Evolutionary conservation across 352 stramenopile species (phyloP).

Genomic region (Globisporangium emineosum): DNA sequence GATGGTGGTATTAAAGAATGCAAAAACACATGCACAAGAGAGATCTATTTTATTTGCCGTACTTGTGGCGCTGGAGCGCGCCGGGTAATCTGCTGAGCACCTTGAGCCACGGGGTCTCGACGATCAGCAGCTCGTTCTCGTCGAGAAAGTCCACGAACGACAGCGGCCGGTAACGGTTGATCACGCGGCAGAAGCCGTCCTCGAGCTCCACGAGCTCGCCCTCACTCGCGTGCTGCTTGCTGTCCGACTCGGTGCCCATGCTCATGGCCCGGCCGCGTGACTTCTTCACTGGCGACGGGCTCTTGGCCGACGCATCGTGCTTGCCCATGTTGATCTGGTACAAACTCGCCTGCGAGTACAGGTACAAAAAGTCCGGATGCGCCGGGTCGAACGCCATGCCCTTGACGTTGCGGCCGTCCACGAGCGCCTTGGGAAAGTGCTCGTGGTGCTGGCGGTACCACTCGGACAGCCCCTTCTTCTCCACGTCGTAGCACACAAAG

Average conservation of each 20-base stretch:
- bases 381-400: slow-evolving; percentile 78
- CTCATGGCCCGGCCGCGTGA: slow-evolving; percentile 44
- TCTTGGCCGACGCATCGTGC: slow-evolving; percentile 22
- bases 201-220: slow-evolving; percentile 59
- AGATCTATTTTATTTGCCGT: slow-evolving; percentile 77
- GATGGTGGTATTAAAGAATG: too few species aligned
- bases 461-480: slow-evolving; percentile 70
- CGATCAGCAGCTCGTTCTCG: slow-evolving; percentile 71
- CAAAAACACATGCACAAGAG: background rate
- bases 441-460: slow-evolving; percentile 73
- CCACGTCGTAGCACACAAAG: slow-evolving; percentile 84
- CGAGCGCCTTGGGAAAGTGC: slow-evolving; percentile 68
- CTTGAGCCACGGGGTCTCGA: slow-evolving; percentile 86
- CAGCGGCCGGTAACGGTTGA: slow-evolving; percentile 83
- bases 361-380: slow-evolving; percentile 67
- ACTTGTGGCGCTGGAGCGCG: slow-evolving; percentile 83
- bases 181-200: slow-evolving; percentile 67
- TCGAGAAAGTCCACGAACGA: slow-evolving; percentile 82
- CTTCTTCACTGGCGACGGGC: slow-evolving; percentile 36
- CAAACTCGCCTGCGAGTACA: slow-evolving; percentile 78
- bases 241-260: slow-evolving; percentile 55
- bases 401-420: slow-evolving; percentile 75
- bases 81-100: slow-evolving; percentile 77
- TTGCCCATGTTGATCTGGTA: slow-evolving; percentile 84
- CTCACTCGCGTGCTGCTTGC: slow-evolving; percentile 47